Base-by-base conservation (phyloP, 2,329 filamentous ascomycete genomes). In the Aspergillus sp. region DNA sequence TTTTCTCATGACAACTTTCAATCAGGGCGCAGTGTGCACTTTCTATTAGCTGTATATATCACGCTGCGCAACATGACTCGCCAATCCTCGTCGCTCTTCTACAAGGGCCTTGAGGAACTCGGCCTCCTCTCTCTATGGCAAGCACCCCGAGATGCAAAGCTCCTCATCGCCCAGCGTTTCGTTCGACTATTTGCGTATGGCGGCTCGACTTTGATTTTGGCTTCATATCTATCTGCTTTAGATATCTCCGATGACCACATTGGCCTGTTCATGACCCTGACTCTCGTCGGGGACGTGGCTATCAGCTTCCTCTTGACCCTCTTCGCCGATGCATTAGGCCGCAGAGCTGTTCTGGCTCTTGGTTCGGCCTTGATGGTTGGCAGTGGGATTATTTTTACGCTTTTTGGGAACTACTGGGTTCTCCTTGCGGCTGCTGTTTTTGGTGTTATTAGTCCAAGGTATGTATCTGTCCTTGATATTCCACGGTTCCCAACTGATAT, bases 231-330 rank as follows among this genome's bases (percentile, higher is more conserved):
- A 51, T 79, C 82, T 6, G 79, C 80, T 19, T 71, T 88, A 12
- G 72, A 75, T 0, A 80, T 86, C 54, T 77, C 84, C 0, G 85
- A 87, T 68, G 75, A 81, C 24, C 79, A 77, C 21, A 87, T 88
- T 58, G 86, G 86, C 6, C 67, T 87, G 6, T 87, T 88, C 64
- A 86, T 88, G 84, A 86, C 82, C 0, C 71, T 88, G 39, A 88
- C 86, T 0, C 76, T 88, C 14, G 67, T 80, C 2, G 86, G 86
- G 12, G 85, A 88, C 71, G 84, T 87, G 1, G 68, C 83, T 0
- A 80, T 88, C 7, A 82, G 81, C 1, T 80, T 86, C 5, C 68
- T 81, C 17, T 70, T 87, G 19, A 84, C 85, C 0, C 76, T 87
- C 1, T 77, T 86, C 53, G 84, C 86, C 0, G 86, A 88, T 68